A percentile compares a stretch with the other conserved stretches of the same genome.
phyloP scores from a whole-genome alignment of 2,329 filamentous ascomycete species.

The Fusarium xyrophilum region DNA sequence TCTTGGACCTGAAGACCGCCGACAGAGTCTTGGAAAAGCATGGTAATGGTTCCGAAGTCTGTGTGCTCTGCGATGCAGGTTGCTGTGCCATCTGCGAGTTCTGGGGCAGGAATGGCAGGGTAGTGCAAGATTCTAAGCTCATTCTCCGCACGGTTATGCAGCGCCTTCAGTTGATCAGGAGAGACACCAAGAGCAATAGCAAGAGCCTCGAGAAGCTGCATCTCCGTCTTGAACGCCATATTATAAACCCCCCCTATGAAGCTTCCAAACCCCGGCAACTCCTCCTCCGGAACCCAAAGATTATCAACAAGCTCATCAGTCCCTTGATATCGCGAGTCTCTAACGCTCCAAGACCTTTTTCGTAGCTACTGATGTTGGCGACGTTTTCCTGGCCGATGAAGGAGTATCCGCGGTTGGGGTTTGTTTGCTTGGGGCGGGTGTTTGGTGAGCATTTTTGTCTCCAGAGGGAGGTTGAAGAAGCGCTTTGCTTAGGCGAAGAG shows the following conservation, averaged over 20 bases:
- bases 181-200: slow-evolving; percentile 75
- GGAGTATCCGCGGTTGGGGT: slow-evolving; percentile 49
- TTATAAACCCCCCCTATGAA: slow-evolving; percentile 66
- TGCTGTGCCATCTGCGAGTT: slow-evolving; percentile 39
- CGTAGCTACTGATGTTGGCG: slow-evolving; percentile 45
- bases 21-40: slow-evolving; percentile 43
- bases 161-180: slow-evolving; percentile 70
- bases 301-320: slow-evolving; percentile 43
- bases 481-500: slow-evolving; percentile 38
- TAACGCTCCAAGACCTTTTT: slow-evolving; percentile 57
- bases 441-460: slow-evolving; percentile 44
- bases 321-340: slow-evolving; percentile 56
- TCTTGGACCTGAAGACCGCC: slow-evolving; percentile 44
- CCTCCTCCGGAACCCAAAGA: slow-evolving; percentile 40
- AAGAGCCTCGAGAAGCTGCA: slow-evolving; percentile 77
- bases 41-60: slow-evolving; percentile 46
- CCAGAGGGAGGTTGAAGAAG: slow-evolving; percentile 45
- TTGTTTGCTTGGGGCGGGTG: slow-evolving; percentile 45
- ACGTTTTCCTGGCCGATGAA: slow-evolving; percentile 48
- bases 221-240: slow-evolving; percentile 73
- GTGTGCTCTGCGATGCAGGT: slow-evolving; percentile 45
- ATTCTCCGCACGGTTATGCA: slow-evolving; percentile 63
- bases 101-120: slow-evolving; percentile 43
- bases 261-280: slow-evolving; percentile 35
- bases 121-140: slow-evolving; percentile 68